These are phyloP conservation scores for Elsinoe arachidis DNA, from an alignment of 2,329 filamentous ascomycete species.

Conservation along the genomic window DNA sequence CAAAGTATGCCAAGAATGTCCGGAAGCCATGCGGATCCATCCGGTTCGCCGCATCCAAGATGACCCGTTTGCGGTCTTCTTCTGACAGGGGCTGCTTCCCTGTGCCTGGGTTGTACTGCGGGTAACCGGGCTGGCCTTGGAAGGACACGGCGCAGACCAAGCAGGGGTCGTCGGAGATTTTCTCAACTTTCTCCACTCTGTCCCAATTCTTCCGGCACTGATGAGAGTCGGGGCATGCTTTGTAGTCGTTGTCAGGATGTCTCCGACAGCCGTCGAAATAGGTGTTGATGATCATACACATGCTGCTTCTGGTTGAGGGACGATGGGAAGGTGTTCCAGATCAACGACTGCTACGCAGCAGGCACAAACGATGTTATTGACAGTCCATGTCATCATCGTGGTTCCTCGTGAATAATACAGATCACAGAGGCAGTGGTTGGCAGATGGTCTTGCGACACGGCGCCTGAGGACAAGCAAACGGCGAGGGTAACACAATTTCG, in stretches of 20 bases:
- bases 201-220: background rate
- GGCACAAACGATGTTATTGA: too few species aligned
- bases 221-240: background rate
- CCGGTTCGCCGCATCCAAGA: background rate
- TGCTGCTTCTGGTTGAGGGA: background rate
- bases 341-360: too few species aligned
- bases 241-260: background rate
- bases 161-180: background rate
- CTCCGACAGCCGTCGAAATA: background rate
- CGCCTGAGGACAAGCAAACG: too few species aligned
- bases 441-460: too few species aligned
- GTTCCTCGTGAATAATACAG: too few species aligned
- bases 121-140: background rate
- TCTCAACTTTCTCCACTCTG: background rate
- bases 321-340: background rate
- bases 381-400: too few species aligned
- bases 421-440: too few species aligned
- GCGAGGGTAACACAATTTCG: too few species aligned
- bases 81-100: background rate
- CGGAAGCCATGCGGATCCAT: conserved; percentile 3
- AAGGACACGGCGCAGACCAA: background rate
- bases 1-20: background rate
- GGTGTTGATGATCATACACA: background rate
- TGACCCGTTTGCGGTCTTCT: background rate
- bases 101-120: background rate